Evolutionary conservation across 164 flowering plant species (phyloP), one percentile per base, ranked within the genome.

Genomic region (Protea cynaroides): DNA sequence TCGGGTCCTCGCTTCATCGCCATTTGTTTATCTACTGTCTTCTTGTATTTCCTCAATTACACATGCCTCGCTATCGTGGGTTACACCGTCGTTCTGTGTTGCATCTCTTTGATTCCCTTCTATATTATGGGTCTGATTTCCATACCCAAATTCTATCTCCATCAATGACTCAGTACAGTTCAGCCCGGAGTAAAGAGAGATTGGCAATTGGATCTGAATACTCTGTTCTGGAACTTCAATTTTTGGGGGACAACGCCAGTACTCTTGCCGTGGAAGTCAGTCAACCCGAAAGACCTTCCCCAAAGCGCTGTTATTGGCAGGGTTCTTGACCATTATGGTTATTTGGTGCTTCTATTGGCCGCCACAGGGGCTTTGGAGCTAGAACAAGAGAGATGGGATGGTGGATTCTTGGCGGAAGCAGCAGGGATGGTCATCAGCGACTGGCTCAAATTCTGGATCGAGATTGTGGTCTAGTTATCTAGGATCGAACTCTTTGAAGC

Each of bases 221-320:
- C 96, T 13, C 83, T 90, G 1, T 92, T 92, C 59, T 90, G 98
- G 96, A 92, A 92, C 63, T 70, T 90, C 67, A 92, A 92, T 65
- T 92, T 86, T 51, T 92, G n/a, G n/a, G 96, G 96, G 98, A 92
- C 66, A 90, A 74, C 65, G 96, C 84, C 0, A 90, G 96, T 25
- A 88, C 98, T 15, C 57, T 88, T 22, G 87, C 87, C 8, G 89
- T 84, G 1, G 92, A 86, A 67, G 89, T 86, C 0, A 86, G 81
- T n/a, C 40, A 69, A 1, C 89, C 1, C 86, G 78, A 46, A 76
- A 61, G 25, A 82, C 84, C 0, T 84, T 68, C 65, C 92, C 92
- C 0, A 74, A 50, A 19, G 92, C 89, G 0, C 72, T 84, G 1
- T 72, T 83, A 36, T 64, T 75, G 3, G 82, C 89, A 46, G 89